phyloP scores from a whole-genome alignment of 768 basidiomycete genomes.

The Rhodotorula diobovata region DNA sequence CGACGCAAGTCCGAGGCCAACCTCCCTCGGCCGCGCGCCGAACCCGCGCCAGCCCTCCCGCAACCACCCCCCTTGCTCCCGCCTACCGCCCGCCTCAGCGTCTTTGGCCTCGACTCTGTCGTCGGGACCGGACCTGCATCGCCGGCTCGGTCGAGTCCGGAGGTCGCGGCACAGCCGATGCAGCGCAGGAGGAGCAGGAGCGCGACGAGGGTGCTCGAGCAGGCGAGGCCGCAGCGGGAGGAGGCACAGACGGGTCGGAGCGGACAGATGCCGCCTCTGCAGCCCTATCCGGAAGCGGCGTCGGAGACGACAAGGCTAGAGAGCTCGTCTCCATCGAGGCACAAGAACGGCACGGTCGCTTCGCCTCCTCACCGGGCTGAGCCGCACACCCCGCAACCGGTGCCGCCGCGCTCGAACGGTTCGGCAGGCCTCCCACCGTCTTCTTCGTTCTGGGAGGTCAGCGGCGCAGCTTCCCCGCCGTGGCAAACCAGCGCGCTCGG shows the following conservation, averaged over 20 bases:
- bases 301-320: no score
- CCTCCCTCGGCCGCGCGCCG: neutral
- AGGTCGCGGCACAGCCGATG: neutral
- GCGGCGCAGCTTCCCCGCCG: neutral
- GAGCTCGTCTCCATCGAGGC: no score
- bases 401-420: neutral
- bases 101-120: neutral
- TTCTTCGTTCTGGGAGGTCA: slow-evolving; percentile 1
- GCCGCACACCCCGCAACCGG: no score
- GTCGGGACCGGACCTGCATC: neutral
- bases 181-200: neutral
- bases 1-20: slow-evolving; percentile 27
- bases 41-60: neutral
- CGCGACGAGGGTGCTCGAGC: neutral
- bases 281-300: no score
- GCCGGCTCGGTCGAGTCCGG: no score
- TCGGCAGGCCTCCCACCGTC: slow-evolving; percentile 11
- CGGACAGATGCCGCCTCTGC: no score
- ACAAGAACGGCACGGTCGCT: no score
- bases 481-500: no score
- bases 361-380: no score
- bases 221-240: neutral
- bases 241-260: no score
- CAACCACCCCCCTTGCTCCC: neutral
- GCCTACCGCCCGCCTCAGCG: neutral